Evolutionary conservation across 345 rosid species (phyloP).

Genomic region (Acer yangbiense): DNA sequence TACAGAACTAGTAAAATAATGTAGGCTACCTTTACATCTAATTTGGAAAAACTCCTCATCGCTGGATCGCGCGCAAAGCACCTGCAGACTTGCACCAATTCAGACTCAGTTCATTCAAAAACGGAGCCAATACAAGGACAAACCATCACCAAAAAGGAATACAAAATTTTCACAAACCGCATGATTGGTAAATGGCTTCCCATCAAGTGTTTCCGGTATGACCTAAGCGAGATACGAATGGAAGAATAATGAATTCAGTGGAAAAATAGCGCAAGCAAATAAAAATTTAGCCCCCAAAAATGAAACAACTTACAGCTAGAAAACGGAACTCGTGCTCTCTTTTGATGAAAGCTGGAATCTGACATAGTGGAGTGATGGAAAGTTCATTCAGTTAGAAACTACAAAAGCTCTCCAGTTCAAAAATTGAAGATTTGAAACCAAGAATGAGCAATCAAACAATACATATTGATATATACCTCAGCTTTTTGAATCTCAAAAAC

Average conservation of each 20-base stretch:
- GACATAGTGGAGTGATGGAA: slow-evolving; percentile 15
- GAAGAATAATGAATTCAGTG: background rate
- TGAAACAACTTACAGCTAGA: slow-evolving; percentile 71
- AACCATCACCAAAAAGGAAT: background rate
- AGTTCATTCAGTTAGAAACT: background rate
- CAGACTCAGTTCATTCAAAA: slow-evolving; percentile 4
- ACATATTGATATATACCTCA: slow-evolving; percentile 48
- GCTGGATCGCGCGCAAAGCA: slow-evolving; percentile 76
- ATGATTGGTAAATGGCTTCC: slow-evolving; percentile 55
- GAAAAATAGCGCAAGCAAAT: background rate
- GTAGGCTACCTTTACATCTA: slow-evolving; percentile 71
- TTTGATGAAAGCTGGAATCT: slow-evolving; percentile 86
- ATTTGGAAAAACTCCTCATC: slow-evolving; percentile 77
- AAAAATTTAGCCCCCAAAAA: background rate
- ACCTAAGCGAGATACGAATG: slow-evolving; percentile 43
- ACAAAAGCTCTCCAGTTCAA: background rate
- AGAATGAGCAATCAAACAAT: background rate
- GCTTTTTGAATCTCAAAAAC: slow-evolving; percentile 74
- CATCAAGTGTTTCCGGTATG: slow-evolving; percentile 65
- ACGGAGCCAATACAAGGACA: background rate
- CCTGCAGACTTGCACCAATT: slow-evolving; percentile 43
- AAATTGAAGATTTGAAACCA: background rate
- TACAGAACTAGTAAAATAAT: background rate
- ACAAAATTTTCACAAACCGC: slow-evolving; percentile 54
- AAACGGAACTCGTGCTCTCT: slow-evolving; percentile 88